phyloP scores from a whole-genome alignment of 345 rosid genomes.

The Populus pruinosa region DNA sequence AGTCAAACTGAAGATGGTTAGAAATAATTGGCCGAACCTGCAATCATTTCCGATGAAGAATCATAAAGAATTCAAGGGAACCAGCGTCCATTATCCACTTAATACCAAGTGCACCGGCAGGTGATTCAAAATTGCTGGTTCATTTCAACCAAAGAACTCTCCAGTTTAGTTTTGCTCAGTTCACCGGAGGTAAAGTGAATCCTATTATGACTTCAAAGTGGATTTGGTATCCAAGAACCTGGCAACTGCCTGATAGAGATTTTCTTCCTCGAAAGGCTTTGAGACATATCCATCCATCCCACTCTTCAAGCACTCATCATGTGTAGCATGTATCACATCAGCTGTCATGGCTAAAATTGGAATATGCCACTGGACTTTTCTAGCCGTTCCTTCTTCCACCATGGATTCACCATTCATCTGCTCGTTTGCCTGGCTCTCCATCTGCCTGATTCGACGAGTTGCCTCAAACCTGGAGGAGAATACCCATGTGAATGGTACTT shows the following conservation, averaged over 20 bases:
- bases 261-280: conserved; percentile 93
- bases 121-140: conserved; percentile 37
- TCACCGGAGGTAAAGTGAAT: neutral
- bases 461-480: conserved; percentile 72
- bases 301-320: conserved; percentile 71
- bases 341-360: conserved; percentile 98
- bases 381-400: conserved; percentile 16
- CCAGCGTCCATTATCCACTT: conserved; percentile 9
- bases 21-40: conserved; percentile 21
- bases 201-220: conserved; percentile 21
- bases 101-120: conserved; percentile 27
- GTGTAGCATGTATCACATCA: conserved; percentile 89
- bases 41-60: conserved; percentile 1
- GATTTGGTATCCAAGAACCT: conserved; percentile 69
- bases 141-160: neutral
- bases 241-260: conserved; percentile 79
- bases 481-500: neutral
- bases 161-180: neutral
- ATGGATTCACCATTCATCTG: conserved; percentile 29
- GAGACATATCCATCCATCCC: conserved; percentile 99
- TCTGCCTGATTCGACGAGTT: conserved; percentile 66
- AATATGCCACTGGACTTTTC: conserved; percentile 49
- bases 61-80: conserved; percentile 1
- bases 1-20: conserved; percentile 32
- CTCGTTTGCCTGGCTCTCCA: conserved; percentile 69